Conservation (phyloP, 2,329 filamentous ascomycete species). For the Fusarium denticulatum region DNA sequence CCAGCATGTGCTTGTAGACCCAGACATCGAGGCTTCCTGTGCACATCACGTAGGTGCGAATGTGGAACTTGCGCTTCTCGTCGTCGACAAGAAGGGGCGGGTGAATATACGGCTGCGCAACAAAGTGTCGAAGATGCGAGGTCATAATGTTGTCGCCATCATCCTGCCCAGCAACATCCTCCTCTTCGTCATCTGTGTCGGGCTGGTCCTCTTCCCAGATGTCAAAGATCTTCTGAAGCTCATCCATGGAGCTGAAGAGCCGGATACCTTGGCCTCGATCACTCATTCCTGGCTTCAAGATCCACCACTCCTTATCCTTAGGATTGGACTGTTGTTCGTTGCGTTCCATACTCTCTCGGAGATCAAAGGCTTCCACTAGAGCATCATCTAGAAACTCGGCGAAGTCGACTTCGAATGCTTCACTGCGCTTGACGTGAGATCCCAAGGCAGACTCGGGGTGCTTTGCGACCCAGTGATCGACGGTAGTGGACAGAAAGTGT, state of each 20-base stretch:
- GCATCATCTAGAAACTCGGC: constrained; percentile 97
- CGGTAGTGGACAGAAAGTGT: constrained; percentile 87
- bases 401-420: constrained; percentile 94
- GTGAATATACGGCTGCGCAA: constrained; percentile 94
- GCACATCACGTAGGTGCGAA: constrained; percentile 89
- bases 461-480: constrained; percentile 87
- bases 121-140: constrained; percentile 93
- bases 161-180: constrained; percentile 53
- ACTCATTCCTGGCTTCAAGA: constrained; percentile 97
- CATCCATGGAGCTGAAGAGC: constrained; percentile 84
- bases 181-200: constrained; percentile 71
- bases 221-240: constrained; percentile 89
- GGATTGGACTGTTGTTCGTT: constrained; percentile 59
- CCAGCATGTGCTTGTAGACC: constrained; percentile 91
- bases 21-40: constrained; percentile 81
- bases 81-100: constrained; percentile 76
- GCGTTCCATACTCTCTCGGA: constrained; percentile 78
- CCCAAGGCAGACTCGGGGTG: constrained; percentile 76
- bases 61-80: constrained; percentile 88
- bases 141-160: constrained; percentile 73
- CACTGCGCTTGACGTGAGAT: constrained; percentile 77
- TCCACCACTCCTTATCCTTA: constrained; percentile 85
- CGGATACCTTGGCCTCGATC: constrained; percentile 93
- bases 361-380: constrained; percentile 87
- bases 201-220: constrained; percentile 81